These are phyloP conservation scores for Cystobasidium pallidum DNA, from an alignment of 1,284 basidiomycete species.

Conservation along the genomic window DNA sequence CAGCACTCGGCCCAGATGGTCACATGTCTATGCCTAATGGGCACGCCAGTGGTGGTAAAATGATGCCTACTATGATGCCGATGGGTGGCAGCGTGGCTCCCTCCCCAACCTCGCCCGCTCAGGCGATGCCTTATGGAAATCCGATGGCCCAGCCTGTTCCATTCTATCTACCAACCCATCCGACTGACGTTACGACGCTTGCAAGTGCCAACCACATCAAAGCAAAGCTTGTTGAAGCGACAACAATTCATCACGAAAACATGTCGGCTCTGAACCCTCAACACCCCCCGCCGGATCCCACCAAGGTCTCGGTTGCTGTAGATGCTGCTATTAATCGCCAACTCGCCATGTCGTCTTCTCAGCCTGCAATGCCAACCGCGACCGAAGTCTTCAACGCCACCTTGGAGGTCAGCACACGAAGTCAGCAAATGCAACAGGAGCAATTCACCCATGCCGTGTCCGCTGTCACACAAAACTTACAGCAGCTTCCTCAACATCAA, in stretches of 20 bases:
- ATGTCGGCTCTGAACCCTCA: conserved; percentile 37
- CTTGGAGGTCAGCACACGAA: conserved; percentile 37
- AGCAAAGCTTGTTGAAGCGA: conserved; percentile 38
- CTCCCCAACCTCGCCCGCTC: conserved; percentile 29
- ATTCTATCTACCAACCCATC: conserved; percentile 37
- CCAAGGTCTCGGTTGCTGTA: conserved; percentile 28
- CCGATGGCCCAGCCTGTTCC: conserved; percentile 32
- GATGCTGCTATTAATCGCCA: conserved; percentile 37
- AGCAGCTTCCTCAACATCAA: not conserved
- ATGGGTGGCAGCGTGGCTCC: not conserved
- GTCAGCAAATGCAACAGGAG: conserved; percentile 42
- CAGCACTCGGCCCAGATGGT: conserved; percentile 15
- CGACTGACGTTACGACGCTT: conserved; percentile 38
- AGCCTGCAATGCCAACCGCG: conserved; percentile 29
- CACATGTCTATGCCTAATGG: conserved; percentile 5
- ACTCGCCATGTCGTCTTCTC: conserved; percentile 20
- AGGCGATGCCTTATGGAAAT: not conserved
- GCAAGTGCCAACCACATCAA: conserved; percentile 39
- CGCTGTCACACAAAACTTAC: conserved; percentile 25
- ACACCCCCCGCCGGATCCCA: conserved; percentile 30
- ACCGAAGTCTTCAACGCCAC: conserved; percentile 42
- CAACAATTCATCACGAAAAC: conserved; percentile 42
- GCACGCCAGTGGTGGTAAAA: conserved; percentile 2
- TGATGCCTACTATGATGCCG: conserved; percentile 1
- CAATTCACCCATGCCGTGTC: conserved; percentile 35